Evolutionary conservation across 768 basidiomycete species (phyloP), one percentile per base, ranked within the genome.

Genomic region (Pleurotus tuoliensis): DNA sequence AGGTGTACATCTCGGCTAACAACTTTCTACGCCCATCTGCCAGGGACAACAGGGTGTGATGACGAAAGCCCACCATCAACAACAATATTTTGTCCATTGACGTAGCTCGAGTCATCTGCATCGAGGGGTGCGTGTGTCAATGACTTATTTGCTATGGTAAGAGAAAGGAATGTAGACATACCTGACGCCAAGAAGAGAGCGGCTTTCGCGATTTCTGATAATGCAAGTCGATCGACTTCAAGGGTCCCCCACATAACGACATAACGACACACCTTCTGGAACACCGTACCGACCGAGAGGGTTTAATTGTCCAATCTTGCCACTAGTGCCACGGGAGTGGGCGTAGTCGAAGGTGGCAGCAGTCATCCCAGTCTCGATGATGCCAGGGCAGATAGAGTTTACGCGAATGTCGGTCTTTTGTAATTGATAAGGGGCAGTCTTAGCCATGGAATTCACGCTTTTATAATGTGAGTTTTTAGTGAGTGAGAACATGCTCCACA

Each of bases 361-460:
- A 2, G 95, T 95, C 92, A 98, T 97, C 49, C 87, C 90, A 7
- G 94, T 98, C 74, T 96, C 90, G 64, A 97, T 93, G 56, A 97
- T 72, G 12, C 94, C 94, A 4, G 95, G 95, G 65, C 93, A 95
- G 62, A 97, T 84, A 44, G 87, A 77, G 69, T 94, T 96, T 60
- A 97, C 87, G 44, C 95, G 89, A 61, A 98, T 81, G 69, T 93
- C 88, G 1, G 84, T 87, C 66, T 80, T 87, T 61, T 86, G 80
- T 20, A 96, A 79, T 68, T 93, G 90, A 68, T 87, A 91, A 4
- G 85, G 82, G 9, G 85, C 76, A 3, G 90, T 94, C 65, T 92
- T 83, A 6, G 92, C 94, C 62, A 96, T 84, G 45, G 86, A 92
- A 67, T 92, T 93, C 20, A 97, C 94, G 9, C 90, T 94, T 59